phyloP scores from a whole-genome alignment of 305 asterid genomes.

The Ajuga reptans region DNA sequence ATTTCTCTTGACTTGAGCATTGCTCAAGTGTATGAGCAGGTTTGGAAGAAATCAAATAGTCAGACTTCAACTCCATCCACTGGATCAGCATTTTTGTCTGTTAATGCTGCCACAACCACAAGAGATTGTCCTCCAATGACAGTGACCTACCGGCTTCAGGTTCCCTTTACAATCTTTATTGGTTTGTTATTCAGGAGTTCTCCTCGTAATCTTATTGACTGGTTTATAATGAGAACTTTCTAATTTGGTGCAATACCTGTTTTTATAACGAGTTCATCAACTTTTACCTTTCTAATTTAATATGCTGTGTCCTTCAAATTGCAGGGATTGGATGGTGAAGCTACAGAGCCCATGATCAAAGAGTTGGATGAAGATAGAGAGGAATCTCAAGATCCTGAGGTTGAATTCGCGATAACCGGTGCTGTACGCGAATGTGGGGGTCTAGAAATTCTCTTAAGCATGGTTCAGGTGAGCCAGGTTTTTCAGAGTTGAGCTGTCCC shows the following conservation, averaged over 20 bases:
- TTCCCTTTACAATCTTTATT: conserved; percentile 21
- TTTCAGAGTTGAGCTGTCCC: conserved; percentile 1
- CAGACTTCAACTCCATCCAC: conserved; percentile 61
- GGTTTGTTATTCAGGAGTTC: conserved; percentile 2
- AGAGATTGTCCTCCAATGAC: conserved; percentile 95
- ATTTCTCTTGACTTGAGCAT: conserved; percentile 93
- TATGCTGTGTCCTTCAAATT: conserved; percentile 20
- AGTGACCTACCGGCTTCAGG: conserved; percentile 98
- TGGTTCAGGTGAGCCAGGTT: conserved; percentile 69
- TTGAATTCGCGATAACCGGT: conserved; percentile 93
- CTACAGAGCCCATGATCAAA: conserved; percentile 99
- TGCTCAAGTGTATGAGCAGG: conserved; percentile 92
- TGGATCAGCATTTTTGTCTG: conserved; percentile 58
- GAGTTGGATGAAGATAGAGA: conserved; percentile 97
- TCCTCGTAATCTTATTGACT: background rate
- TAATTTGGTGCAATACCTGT: background rate
- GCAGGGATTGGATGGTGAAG: conserved; percentile 99
- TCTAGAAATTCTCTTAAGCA: conserved; percentile 74
- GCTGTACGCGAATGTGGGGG: conserved; percentile 98
- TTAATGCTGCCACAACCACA: conserved; percentile 53
- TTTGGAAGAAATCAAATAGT: conserved; percentile 86
- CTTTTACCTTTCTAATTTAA: background rate
- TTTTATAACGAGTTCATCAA: background rate
- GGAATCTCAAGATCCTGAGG: conserved; percentile 99
- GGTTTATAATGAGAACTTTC: background rate